Evolutionary conservation across 2,329 filamentous ascomycete genomes (phyloP).

Genomic region (Venturia oleaginea): DNA sequence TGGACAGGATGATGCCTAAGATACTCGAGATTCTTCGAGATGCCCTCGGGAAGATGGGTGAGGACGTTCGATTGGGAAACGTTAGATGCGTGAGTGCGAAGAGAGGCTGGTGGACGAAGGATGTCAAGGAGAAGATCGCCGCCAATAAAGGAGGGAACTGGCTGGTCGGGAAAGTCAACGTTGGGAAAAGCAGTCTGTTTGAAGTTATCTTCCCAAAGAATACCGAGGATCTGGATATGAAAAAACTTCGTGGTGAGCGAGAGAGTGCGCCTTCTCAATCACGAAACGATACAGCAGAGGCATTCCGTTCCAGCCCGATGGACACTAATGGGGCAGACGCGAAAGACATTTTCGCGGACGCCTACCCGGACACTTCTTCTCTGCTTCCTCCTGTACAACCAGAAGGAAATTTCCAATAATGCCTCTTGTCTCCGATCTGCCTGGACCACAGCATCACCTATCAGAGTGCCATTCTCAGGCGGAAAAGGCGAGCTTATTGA

Average conservation of each 20-base stretch:
- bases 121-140: constrained; percentile 80
- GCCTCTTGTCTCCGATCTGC: constrained; percentile 76
- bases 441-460: constrained; percentile 90
- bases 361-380: constrained; percentile 25
- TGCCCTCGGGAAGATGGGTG: constrained; percentile 58
- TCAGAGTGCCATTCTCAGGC: constrained; percentile 80
- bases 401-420: constrained; percentile 71
- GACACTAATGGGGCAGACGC: not conserved
- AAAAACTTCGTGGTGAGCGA: not conserved
- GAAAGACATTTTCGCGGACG: not conserved
- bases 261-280: not conserved
- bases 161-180: constrained; percentile 98
- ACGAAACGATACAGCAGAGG: not conserved
- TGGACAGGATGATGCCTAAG: constrained; percentile 80
- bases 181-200: constrained; percentile 90
- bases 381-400: constrained; percentile 69
- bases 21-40: constrained; percentile 67
- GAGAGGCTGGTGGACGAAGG: constrained; percentile 81
- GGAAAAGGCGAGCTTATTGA: constrained; percentile 88
- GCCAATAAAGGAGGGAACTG: constrained; percentile 76
- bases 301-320: not conserved
- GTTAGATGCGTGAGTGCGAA: constrained; percentile 78
- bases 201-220: constrained; percentile 77
- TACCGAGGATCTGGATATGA: constrained; percentile 19
- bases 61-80: constrained; percentile 75